Evolutionary conservation across 345 rosid species (phyloP).

Genomic region (Diplotaxis tenuifolia): DNA sequence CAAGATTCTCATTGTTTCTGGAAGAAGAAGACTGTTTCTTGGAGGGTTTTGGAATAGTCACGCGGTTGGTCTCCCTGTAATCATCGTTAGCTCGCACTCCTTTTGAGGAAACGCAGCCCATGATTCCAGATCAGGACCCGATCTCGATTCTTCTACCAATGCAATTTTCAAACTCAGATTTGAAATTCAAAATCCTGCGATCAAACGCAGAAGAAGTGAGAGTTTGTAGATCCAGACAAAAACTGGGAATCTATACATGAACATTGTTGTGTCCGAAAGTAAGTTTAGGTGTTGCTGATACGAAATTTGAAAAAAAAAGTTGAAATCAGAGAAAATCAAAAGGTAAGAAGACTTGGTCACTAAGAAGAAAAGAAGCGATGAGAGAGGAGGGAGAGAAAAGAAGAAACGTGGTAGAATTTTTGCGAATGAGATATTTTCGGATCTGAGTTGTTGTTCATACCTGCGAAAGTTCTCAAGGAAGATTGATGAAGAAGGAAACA

Average conservation of each 20-base stretch:
- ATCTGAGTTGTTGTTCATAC: constrained; percentile 41
- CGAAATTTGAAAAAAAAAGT: background rate
- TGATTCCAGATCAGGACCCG: constrained; percentile 23
- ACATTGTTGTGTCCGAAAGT: constrained; percentile 13
- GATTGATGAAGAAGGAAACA: background rate
- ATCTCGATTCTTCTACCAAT: background rate
- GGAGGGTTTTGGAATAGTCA: constrained; percentile 31
- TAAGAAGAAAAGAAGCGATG: background rate
- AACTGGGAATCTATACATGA: background rate
- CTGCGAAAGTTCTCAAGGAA: constrained; percentile 2
- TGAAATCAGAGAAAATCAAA: constrained; percentile 14
- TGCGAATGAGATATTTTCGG: constrained; percentile 38
- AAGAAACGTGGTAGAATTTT: constrained; percentile 17
- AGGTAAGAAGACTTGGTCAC: constrained; percentile 29
- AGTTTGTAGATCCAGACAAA: constrained; percentile 22
- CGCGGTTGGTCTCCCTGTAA: constrained; percentile 36
- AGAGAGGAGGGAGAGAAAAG: constrained; percentile 19
- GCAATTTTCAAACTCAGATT: constrained; percentile 6
- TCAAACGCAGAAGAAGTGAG: background rate
- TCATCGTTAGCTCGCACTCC: constrained; percentile 53
- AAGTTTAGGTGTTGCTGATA: constrained; percentile 3
- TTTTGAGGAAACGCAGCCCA: constrained; percentile 97
- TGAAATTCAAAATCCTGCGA: background rate
- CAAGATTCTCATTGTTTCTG: constrained; percentile 30
- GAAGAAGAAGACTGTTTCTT: constrained; percentile 43